These are phyloP conservation scores for Beverwykella pulmonaria DNA, from an alignment of 495 filamentous ascomycete species.

Conservation along the genomic window DNA sequence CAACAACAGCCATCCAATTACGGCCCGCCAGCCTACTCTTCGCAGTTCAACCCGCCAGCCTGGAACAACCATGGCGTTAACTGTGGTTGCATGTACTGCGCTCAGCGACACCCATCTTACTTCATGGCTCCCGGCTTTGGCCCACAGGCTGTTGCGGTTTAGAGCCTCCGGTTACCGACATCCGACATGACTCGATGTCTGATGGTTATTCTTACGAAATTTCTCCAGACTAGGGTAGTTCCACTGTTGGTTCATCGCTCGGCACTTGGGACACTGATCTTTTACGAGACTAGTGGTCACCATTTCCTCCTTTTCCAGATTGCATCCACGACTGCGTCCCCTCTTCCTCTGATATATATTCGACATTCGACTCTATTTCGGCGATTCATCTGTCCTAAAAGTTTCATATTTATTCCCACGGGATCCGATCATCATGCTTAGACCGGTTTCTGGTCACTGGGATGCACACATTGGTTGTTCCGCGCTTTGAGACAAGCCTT, in stretches of 20 bases:
- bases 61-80: slow-evolving; percentile 56
- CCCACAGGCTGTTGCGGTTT: slow-evolving; percentile 61
- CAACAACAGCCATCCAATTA: slow-evolving; percentile 31
- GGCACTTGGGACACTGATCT: background rate
- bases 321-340: slow-evolving; percentile 6
- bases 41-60: slow-evolving; percentile 33
- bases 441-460: slow-evolving; percentile 1
- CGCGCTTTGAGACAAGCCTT: slow-evolving; percentile 3
- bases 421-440: slow-evolving; percentile 7
- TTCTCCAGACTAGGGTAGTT: background rate
- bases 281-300: background rate
- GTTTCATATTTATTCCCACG: slow-evolving; percentile 25
- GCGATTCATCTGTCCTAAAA: slow-evolving; percentile 34
- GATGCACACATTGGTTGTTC: slow-evolving; percentile 1
- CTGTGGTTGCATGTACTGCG: slow-evolving; percentile 70
- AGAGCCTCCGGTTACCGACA: slow-evolving; percentile 26
- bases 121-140: slow-evolving; percentile 60
- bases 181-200: slow-evolving; percentile 9
- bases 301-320: slow-evolving; percentile 13
- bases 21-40: slow-evolving; percentile 36
- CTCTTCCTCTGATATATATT: slow-evolving; percentile 32
- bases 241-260: background rate
- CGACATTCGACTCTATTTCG: slow-evolving; percentile 13
- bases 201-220: slow-evolving; percentile 5
- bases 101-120: slow-evolving; percentile 64